These are phyloP conservation scores for Beta lomatogona DNA, from an alignment of 179 eudicot species.

Conservation along the genomic window DNA sequence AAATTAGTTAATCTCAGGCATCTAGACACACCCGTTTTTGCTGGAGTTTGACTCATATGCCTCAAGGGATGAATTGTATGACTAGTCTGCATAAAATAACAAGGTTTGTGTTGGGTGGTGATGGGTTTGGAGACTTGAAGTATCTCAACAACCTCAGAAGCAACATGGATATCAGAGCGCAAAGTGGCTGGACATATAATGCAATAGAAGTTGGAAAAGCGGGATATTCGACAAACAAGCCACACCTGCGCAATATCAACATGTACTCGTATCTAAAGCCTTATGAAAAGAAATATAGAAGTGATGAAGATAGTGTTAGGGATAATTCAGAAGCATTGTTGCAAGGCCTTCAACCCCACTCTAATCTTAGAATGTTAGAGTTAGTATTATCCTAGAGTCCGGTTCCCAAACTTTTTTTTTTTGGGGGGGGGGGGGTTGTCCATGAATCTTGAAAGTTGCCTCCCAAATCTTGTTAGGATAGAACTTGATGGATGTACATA, in stretches of 20 bases:
- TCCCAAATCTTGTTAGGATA: slow-evolving; percentile 23
- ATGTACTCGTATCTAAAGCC: not conserved
- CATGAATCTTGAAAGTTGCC: not conserved
- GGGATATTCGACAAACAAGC: not conserved
- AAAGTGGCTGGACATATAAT: not conserved
- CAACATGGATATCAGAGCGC: not conserved
- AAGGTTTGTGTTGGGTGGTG: not conserved
- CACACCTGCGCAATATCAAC: not conserved
- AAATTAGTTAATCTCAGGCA: slow-evolving; percentile 22
- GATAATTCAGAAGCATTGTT: not conserved
- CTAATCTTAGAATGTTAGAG: not conserved
- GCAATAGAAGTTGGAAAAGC: not conserved
- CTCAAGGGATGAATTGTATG: slow-evolving; percentile 3
- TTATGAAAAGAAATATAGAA: not conserved
- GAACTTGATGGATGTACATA: accelerated
- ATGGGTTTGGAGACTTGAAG: not conserved
- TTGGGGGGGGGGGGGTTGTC: not conserved
- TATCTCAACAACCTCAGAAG: not conserved
- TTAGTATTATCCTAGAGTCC: not conserved
- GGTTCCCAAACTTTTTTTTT: not conserved
- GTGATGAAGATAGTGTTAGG: not conserved
- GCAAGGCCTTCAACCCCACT: not conserved
- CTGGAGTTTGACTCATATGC: not conserved
- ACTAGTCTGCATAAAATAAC: slow-evolving; percentile 3
- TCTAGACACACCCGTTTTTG: not conserved